A percentile compares a stretch with the other conserved stretches of the same genome.
Conservation (phyloP, 2,329 filamentous ascomycete species). For the Calonectria hawksworthii region DNA sequence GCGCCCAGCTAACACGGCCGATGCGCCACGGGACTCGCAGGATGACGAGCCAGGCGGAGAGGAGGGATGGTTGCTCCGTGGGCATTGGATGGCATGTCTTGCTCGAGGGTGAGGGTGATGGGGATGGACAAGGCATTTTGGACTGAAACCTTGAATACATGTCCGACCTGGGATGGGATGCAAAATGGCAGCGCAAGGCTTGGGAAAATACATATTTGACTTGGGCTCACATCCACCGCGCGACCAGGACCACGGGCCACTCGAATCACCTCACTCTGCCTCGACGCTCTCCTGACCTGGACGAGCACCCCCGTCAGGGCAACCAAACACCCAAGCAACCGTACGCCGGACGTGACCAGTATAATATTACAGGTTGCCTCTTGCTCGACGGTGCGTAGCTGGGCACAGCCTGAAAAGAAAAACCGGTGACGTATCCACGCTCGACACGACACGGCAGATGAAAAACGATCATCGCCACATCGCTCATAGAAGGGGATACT, state of each 20-base stretch:
- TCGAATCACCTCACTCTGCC: slow-evolving; percentile 48
- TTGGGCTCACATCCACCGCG: slow-evolving; percentile 30
- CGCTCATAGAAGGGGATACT: slow-evolving; percentile 1
- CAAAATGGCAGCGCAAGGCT: slow-evolving; percentile 5
- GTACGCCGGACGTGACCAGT: slow-evolving; percentile 33
- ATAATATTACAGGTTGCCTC: slow-evolving; percentile 40
- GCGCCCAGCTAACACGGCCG: slow-evolving; percentile 18
- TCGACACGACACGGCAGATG: slow-evolving; percentile 36
- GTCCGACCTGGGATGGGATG: not conserved
- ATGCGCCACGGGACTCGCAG: slow-evolving; percentile 24
- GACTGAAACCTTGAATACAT: slow-evolving; percentile 20
- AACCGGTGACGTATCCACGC: slow-evolving; percentile 42
- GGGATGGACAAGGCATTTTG: slow-evolving; percentile 8
- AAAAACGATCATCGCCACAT: slow-evolving; percentile 22
- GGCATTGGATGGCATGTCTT: slow-evolving; percentile 17
- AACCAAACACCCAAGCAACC: slow-evolving; percentile 43
- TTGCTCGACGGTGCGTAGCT: slow-evolving; percentile 38
- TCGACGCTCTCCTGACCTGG: slow-evolving; percentile 46
- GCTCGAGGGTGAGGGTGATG: slow-evolving; percentile 5
- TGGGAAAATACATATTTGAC: slow-evolving; percentile 15
- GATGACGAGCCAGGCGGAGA: slow-evolving; percentile 15
- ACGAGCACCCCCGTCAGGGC: slow-evolving; percentile 40
- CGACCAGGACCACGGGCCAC: slow-evolving; percentile 41
- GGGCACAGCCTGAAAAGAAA: slow-evolving; percentile 35
- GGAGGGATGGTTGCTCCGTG: slow-evolving; percentile 19